These are phyloP conservation scores for Athelia psychrophila DNA, from an alignment of 1,284 basidiomycete species.

Conservation along the genomic window DNA sequence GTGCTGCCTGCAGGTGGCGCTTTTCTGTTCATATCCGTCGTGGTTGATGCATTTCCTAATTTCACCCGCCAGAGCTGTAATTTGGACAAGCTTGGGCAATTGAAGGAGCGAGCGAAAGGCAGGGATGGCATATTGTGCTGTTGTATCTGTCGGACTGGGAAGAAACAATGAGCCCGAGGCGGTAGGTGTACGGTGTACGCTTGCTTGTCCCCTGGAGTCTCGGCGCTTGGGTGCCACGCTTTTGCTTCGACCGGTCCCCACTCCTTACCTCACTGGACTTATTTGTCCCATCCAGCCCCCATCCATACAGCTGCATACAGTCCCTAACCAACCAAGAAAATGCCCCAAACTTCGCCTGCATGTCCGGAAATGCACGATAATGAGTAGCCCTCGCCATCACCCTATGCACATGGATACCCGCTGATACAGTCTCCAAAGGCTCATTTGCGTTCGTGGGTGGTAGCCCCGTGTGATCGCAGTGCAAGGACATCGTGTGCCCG, in stretches of 20 bases:
- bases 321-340: conserved; percentile 67
- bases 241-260: conserved; percentile 52
- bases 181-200: no score
- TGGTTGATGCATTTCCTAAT: no score
- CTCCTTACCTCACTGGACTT: conserved; percentile 49
- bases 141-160: no score
- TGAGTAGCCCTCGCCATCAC: background rate
- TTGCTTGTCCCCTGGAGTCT: no score
- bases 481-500: conserved; percentile 75
- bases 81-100: no score
- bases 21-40: no score
- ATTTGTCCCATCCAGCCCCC: conserved; percentile 63
- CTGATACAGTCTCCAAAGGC: conserved; percentile 66
- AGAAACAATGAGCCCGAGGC: no score
- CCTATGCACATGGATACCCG: conserved; percentile 56
- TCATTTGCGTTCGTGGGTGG: conserved; percentile 36
- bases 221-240: no score
- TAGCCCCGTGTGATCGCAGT: conserved; percentile 68
- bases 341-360: conserved; percentile 70
- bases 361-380: conserved; percentile 2
- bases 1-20: no score
- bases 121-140: no score
- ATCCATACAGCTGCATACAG: conserved; percentile 66
- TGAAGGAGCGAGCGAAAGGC: no score
- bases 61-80: no score